Base-by-base conservation (phyloP, 1,139 yeast species). In the Suzukiozyma palmioleophila region DNA sequence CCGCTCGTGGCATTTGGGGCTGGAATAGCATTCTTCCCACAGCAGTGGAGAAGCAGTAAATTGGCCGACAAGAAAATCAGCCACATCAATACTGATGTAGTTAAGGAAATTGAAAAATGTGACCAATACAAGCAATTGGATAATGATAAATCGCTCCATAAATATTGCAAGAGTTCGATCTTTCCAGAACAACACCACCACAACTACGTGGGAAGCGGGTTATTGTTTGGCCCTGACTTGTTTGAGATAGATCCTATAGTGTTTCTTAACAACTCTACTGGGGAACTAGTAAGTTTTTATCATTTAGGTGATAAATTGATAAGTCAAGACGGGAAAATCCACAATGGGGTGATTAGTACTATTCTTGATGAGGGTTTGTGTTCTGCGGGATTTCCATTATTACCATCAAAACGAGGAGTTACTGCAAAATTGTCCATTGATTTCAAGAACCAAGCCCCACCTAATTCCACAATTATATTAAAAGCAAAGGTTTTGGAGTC, bases 371-470 rank as follows among this genome's bases (percentile, higher is more conserved):
- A 92, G 57, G 82, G 86, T 0, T 67, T 92, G 33, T 88, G 96
- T 52, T 73, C 81, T 35, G 86, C 96, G 54, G 97, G 96, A 14
- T 92, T 89, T 56, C 81, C 90, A 5, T 64, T 73, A 26, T 67
- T 92, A n/a, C 97, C 98, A 1, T 79, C 82, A 40, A 77, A 79
- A 41, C 72, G 83, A 39, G 97, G 97, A n/a, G 96, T 92, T 14
- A 92, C 98, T 1, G 98, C 96, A 0, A 73, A 74, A 37, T 66
- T 92, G 33, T 66, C 75, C 12, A 70, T 92, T 13, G 72, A 84
- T 44, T 92, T 86, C 57, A 54, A 69, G 36, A 73, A 77, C 26
- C 94, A 87, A 45, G 77, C 77, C 0, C 79, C 79, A 1, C 84
- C 92, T 0, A 75, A 79, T 43, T 70, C 84, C 14, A 77, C 84